phyloP scores from a whole-genome alignment of 2,329 filamentous ascomycete genomes.

The Hypoxylon sp. region DNA sequence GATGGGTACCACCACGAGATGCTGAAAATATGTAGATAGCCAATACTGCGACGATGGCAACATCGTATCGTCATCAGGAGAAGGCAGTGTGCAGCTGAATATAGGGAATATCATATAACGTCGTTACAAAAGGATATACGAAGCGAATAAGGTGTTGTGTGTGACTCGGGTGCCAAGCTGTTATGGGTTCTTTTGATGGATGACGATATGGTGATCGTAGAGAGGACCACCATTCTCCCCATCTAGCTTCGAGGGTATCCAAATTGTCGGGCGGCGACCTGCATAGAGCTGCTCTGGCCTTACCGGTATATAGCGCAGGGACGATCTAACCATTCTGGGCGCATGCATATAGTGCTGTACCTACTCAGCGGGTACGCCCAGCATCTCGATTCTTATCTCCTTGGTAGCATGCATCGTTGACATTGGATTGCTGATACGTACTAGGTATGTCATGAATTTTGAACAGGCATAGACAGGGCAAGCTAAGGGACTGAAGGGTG shows the following conservation, averaged over 20 bases:
- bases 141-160: constrained; percentile 31
- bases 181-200: constrained; percentile 16
- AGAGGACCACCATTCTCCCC: constrained; percentile 1
- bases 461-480: background rate
- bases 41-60: constrained; percentile 19
- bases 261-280: constrained; percentile 36
- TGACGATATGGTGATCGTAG: constrained; percentile 1
- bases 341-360: constrained; percentile 21
- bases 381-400: constrained; percentile 21
- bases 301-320: constrained; percentile 31
- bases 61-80: constrained; percentile 20
- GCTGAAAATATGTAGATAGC: constrained; percentile 18
- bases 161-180: constrained; percentile 21
- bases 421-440: constrained; percentile 2
- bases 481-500: constrained; percentile 32
- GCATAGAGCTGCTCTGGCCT: constrained; percentile 36
- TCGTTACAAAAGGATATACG: constrained; percentile 13
- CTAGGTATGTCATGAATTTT: background rate
- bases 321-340: constrained; percentile 35
- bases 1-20: constrained; percentile 30
- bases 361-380: constrained; percentile 35
- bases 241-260: constrained; percentile 31
- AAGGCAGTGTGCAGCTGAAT: constrained; percentile 30
- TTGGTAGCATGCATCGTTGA: background rate
- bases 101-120: constrained; percentile 12